phyloP scores from a whole-genome alignment of 2,329 filamentous ascomycete species.

The Cryoendolithus antarcticus region DNA sequence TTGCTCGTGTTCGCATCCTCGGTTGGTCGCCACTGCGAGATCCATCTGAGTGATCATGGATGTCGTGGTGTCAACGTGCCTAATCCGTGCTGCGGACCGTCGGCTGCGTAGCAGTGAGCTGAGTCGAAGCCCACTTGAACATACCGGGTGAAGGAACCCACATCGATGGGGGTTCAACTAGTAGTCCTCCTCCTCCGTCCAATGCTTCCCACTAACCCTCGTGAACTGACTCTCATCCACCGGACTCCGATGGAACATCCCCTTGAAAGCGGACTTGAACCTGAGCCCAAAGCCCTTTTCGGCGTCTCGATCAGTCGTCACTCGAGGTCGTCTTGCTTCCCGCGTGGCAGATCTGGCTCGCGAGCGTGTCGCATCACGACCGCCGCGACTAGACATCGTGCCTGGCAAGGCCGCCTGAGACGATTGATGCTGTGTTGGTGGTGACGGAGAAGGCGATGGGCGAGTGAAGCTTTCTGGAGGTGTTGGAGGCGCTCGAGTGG shows the following conservation, averaged over 20 bases:
- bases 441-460: background rate
- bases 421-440: background rate
- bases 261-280: slow-evolving; percentile 13
- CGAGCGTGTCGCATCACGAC: background rate
- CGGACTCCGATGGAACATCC: slow-evolving; percentile 15
- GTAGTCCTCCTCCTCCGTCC: slow-evolving; percentile 16
- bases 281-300: slow-evolving; percentile 9
- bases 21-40: too few relatives aligned
- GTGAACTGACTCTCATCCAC: slow-evolving; percentile 15
- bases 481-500: background rate
- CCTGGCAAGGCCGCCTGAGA: slow-evolving; percentile 10
- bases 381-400: slow-evolving; percentile 11
- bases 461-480: background rate
- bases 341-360: background rate
- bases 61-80: too few relatives aligned
- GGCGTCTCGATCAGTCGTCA: background rate
- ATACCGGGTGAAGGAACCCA: too few relatives aligned
- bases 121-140: too few relatives aligned
- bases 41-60: too few relatives aligned
- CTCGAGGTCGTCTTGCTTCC: background rate
- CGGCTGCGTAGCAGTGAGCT: too few relatives aligned
- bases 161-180: too few relatives aligned
- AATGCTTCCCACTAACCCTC: slow-evolving; percentile 17
- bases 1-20: too few relatives aligned
- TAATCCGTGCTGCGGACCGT: too few relatives aligned